Conservation (phyloP, 371 early-diverging fungal species). For the Saksenaea vasiformis region DNA sequence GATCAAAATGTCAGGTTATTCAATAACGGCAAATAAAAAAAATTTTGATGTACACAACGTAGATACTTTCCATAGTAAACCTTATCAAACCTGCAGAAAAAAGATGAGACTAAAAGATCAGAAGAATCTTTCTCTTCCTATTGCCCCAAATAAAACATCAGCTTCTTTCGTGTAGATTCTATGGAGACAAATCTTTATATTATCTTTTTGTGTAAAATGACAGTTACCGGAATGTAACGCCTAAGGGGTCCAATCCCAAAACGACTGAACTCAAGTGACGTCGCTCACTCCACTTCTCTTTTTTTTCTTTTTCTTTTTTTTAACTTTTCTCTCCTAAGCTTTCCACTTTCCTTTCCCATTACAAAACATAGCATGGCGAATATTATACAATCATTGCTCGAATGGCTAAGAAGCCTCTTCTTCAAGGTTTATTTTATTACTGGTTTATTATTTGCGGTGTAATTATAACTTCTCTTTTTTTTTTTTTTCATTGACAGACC, state of each 20-base stretch:
- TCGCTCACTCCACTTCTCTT: not conserved
- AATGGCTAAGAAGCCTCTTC: constrained; percentile 93
- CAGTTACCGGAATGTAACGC: not conserved
- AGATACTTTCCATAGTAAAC: too few species aligned
- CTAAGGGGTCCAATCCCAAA: not conserved
- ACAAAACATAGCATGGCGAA: constrained; percentile 55
- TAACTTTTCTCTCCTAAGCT: constrained; percentile 8
- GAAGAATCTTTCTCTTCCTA: too few species aligned
- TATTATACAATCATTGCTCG: constrained; percentile 72
- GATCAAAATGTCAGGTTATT: too few species aligned
- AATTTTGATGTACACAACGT: too few species aligned
- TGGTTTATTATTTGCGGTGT: not conserved
- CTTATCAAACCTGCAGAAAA: too few species aligned
- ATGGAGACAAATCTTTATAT: not conserved
- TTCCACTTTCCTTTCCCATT: not conserved
- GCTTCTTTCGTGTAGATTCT: too few species aligned
- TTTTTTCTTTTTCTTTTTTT: constrained; percentile 12
- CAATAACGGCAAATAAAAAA: too few species aligned
- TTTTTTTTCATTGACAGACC: constrained; percentile 39
- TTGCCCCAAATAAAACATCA: too few species aligned
- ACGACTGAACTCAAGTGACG: not conserved
- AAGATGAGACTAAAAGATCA: too few species aligned
- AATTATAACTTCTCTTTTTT: not conserved
- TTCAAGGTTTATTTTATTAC: constrained; percentile 64
- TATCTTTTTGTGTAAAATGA: not conserved